Evolutionary conservation across 768 basidiomycete genomes (phyloP).

Genomic region (Nevesoporus exiguus): DNA sequence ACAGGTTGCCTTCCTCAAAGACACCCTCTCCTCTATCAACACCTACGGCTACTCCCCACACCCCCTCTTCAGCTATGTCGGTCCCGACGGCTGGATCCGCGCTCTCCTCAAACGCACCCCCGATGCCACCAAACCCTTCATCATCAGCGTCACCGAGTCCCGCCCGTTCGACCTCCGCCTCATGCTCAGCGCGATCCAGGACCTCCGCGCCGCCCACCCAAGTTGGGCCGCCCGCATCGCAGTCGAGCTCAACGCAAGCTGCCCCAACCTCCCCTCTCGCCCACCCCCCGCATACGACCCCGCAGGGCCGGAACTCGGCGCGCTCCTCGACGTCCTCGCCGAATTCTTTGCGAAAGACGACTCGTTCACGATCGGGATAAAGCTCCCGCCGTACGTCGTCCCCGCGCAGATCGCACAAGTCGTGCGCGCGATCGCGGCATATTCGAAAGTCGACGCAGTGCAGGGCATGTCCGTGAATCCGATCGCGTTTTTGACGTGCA

Average conservation of each 20-base stretch:
- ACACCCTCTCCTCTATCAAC: constrained; percentile 63
- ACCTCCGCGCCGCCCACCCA: constrained; percentile 41
- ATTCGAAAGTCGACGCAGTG: constrained; percentile 26
- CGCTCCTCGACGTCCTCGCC: constrained; percentile 55
- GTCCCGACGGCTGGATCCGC: constrained; percentile 46
- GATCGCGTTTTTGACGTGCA: constrained; percentile 74
- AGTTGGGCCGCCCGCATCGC: constrained; percentile 47
- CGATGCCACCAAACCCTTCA: constrained; percentile 56
- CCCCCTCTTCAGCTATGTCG: constrained; percentile 61
- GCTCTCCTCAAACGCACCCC: constrained; percentile 38
- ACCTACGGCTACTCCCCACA: constrained; percentile 87
- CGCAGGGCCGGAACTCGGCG: constrained; percentile 36
- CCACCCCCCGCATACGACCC: constrained; percentile 69
- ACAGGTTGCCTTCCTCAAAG: constrained; percentile 59
- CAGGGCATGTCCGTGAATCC: constrained; percentile 36
- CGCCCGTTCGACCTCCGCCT: constrained; percentile 44
- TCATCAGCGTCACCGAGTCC: constrained; percentile 76
- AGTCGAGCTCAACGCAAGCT: constrained; percentile 81
- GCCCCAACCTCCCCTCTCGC: constrained; percentile 67
- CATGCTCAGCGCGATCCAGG: constrained; percentile 62
- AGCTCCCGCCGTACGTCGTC: constrained; percentile 74
- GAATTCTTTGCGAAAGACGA: constrained; percentile 46
- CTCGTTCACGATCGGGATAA: constrained; percentile 66
- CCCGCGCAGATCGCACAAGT: constrained; percentile 57
- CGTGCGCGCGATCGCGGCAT: constrained; percentile 43